phyloP scores from a whole-genome alignment of 1,284 basidiomycete genomes.

The Marasmius oreades region DNA sequence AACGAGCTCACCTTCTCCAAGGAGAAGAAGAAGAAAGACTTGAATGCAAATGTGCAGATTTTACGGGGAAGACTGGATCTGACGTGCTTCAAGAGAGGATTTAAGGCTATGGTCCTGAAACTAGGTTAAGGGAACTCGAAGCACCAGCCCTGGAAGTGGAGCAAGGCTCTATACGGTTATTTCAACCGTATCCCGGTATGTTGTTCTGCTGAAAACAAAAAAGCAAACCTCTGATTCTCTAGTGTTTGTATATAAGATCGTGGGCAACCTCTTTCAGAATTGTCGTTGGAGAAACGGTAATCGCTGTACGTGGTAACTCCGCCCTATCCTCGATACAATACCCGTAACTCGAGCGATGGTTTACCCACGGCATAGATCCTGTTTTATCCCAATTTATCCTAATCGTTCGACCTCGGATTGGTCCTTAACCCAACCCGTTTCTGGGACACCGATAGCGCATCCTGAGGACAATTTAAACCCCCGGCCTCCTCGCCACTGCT shows the following conservation, averaged over 20 bases:
- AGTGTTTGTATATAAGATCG: no score
- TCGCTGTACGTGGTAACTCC: no score
- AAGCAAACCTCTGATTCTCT: not conserved
- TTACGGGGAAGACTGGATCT: not conserved
- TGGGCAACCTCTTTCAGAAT: no score
- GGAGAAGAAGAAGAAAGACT: not conserved
- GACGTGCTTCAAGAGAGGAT: not conserved
- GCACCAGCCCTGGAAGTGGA: no score
- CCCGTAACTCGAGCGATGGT: not conserved
- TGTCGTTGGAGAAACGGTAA: no score
- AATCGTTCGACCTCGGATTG: conserved; percentile 43
- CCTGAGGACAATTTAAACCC: conserved; percentile 40
- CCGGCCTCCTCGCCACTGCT: conserved; percentile 43
- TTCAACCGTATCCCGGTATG: not conserved
- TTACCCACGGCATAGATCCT: not conserved
- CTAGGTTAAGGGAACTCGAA: not conserved
- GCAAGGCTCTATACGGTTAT: not conserved
- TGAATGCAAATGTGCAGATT: conserved; percentile 22
- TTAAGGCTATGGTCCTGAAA: not conserved
- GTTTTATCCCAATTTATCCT: conserved; percentile 37
- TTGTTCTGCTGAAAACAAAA: no score
- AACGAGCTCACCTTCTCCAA: conserved; percentile 13
- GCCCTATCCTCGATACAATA: no score
- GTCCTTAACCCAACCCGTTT: conserved; percentile 44
- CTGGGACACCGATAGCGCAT: conserved; percentile 28